These are phyloP conservation scores for Nitzschia sp. DNA, from an alignment of 108 stramenopile species.

Conservation along the genomic window DNA sequence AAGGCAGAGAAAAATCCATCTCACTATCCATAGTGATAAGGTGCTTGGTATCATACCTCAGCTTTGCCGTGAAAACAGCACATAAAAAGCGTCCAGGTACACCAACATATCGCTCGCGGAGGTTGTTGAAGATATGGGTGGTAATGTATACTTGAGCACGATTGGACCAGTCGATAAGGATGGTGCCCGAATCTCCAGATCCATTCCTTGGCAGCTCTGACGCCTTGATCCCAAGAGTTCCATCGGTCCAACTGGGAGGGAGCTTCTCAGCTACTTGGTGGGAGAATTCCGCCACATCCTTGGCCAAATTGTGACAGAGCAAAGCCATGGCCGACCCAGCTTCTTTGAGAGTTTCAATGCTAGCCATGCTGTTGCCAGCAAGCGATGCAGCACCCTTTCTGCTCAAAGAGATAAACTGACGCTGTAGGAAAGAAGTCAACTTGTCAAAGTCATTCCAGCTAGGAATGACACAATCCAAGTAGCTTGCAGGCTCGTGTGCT, in stretches of 20 bases:
- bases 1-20: conserved; percentile 59
- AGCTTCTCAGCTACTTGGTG: conserved; percentile 49
- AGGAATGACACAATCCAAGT: conserved; percentile 78
- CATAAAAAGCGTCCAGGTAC: conserved; percentile 55
- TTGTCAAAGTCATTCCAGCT: conserved; percentile 74
- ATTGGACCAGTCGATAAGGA: conserved; percentile 68
- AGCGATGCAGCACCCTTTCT: conserved; percentile 43
- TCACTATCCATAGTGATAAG: conserved; percentile 61
- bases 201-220: conserved; percentile 40
- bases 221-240: conserved; percentile 53
- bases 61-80: conserved; percentile 58
- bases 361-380: conserved; percentile 37
- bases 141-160: conserved; percentile 52
- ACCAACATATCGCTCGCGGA: conserved; percentile 67
- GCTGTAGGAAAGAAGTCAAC: conserved; percentile 70
- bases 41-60: conserved; percentile 70
- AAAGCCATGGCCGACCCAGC: conserved; percentile 67
- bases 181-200: conserved; percentile 27
- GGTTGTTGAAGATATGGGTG: conserved; percentile 34
- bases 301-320: conserved; percentile 66
- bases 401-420: conserved; percentile 81
- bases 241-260: conserved; percentile 63
- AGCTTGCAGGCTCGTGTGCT: conserved; percentile 63
- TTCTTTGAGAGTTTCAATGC: conserved; percentile 78
- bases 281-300: conserved; percentile 57